phyloP scores from a whole-genome alignment of 345 rosid species.

The Salix koriyanagi region DNA sequence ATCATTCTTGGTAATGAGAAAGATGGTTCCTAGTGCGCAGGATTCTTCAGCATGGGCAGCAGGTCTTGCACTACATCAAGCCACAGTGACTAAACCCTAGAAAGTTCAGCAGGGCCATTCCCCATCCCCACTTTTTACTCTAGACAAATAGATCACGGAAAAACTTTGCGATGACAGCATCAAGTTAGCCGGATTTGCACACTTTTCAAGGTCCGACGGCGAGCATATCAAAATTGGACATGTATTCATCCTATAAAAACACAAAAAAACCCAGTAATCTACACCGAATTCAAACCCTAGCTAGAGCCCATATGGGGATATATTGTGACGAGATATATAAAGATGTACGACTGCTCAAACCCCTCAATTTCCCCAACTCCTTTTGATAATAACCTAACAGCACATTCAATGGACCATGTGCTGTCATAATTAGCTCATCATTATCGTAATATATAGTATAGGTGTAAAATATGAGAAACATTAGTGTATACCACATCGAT shows the following conservation, averaged over 20 bases:
- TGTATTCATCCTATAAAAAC: background rate
- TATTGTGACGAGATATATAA: no score
- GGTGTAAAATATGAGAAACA: background rate
- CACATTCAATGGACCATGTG: background rate
- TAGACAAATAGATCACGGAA: background rate
- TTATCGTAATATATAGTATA: background rate
- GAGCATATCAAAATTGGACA: background rate
- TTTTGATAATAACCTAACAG: background rate
- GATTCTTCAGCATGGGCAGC: background rate
- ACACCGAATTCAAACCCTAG: background rate
- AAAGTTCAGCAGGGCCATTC: slow-evolving; percentile 9
- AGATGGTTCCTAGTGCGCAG: background rate
- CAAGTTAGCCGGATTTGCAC: background rate
- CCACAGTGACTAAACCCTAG: slow-evolving; percentile 5
- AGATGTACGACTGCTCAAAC: no score
- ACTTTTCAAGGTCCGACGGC: background rate
- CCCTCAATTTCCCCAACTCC: background rate
- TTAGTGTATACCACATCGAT: no score
- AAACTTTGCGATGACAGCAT: background rate
- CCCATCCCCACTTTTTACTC: background rate
- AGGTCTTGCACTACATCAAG: slow-evolving; percentile 2
- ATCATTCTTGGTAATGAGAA: background rate
- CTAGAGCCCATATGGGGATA: background rate
- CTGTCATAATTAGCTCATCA: background rate
- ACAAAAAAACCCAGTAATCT: background rate